Evolutionary conservation across 2,329 filamentous ascomycete species (phyloP).

Genomic region (Sclerotinia glacialis): DNA sequence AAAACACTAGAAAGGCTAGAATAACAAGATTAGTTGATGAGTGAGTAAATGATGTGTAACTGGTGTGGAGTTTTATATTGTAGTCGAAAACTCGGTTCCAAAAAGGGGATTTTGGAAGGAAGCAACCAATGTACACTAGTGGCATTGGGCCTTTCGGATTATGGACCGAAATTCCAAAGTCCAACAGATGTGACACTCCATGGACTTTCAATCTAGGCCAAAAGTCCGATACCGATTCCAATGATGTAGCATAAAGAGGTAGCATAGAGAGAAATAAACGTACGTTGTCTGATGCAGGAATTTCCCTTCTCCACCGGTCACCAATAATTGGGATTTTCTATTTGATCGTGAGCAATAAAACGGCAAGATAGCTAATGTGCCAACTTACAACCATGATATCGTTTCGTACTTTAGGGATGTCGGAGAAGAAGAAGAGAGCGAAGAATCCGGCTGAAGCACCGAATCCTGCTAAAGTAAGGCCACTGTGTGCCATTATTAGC

Average conservation of each 20-base stretch:
- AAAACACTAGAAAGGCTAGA: constrained; percentile 19
- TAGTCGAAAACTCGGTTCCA: neutral
- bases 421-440: constrained; percentile 59
- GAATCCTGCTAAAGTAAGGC: constrained; percentile 52
- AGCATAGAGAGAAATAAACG: constrained; percentile 39
- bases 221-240: too few species aligned
- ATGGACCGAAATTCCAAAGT: neutral
- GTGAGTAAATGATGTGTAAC: neutral
- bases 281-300: constrained; percentile 62
- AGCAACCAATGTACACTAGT: constrained; percentile 7
- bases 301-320: constrained; percentile 50
- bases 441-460: constrained; percentile 55
- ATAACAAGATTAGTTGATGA: neutral
- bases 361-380: neutral
- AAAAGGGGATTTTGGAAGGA: neutral
- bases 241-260: neutral
- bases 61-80: neutral
- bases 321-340: constrained; percentile 57
- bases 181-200: neutral
- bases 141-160: neutral
- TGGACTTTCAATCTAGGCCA: too few species aligned
- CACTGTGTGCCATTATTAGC: constrained; percentile 42
- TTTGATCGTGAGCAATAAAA: constrained; percentile 18
- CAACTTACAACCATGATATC: constrained; percentile 57
- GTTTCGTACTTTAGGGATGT: constrained; percentile 57